Conservation (phyloP, 805 yeast genomes). For the Starmera caribaea region DNA sequence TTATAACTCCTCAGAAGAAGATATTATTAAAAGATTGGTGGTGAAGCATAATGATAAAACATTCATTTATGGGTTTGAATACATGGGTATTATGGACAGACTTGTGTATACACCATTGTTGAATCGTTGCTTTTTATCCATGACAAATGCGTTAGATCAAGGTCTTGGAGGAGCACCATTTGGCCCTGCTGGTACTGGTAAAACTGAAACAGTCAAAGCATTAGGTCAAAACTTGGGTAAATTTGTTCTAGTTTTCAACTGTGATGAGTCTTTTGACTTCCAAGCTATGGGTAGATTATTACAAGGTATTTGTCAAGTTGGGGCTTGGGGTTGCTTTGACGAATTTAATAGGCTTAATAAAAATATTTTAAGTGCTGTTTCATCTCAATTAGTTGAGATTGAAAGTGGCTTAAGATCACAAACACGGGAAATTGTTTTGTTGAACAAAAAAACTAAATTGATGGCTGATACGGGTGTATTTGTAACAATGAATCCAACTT, state of each 20-base stretch:
- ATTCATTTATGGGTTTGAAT: slow-evolving; percentile 71
- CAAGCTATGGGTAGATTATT: slow-evolving; percentile 70
- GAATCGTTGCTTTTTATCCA: slow-evolving; percentile 50
- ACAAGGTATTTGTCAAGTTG: slow-evolving; percentile 70
- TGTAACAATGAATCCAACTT: slow-evolving; percentile 86
- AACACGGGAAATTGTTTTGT: slow-evolving; percentile 23
- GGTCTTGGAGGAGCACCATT: slow-evolving; percentile 81
- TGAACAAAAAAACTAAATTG: slow-evolving; percentile 31
- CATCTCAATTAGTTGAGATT: slow-evolving; percentile 68
- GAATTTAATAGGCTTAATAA: slow-evolving; percentile 80
- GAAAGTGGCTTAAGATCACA: slow-evolving; percentile 39
- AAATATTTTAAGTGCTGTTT: slow-evolving; percentile 70
- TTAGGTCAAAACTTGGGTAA: slow-evolving; percentile 72
- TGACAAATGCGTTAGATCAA: slow-evolving; percentile 68
- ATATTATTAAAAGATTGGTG: slow-evolving; percentile 24
- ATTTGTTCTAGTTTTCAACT: slow-evolving; percentile 78
- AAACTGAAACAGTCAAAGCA: slow-evolving; percentile 84
- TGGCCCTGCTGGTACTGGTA: slow-evolving; percentile 98
- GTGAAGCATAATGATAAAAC: slow-evolving; percentile 44
- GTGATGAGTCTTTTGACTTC: slow-evolving; percentile 84
- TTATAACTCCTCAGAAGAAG: slow-evolving; percentile 17
- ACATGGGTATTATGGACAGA: slow-evolving; percentile 63
- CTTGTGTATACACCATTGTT: slow-evolving; percentile 72
- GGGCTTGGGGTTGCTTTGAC: slow-evolving; percentile 95
- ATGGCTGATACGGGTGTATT: slow-evolving; percentile 57